Evolutionary conservation across 2,329 filamentous ascomycete genomes (phyloP).

Genomic region (Plectosphaerella plurivora): DNA sequence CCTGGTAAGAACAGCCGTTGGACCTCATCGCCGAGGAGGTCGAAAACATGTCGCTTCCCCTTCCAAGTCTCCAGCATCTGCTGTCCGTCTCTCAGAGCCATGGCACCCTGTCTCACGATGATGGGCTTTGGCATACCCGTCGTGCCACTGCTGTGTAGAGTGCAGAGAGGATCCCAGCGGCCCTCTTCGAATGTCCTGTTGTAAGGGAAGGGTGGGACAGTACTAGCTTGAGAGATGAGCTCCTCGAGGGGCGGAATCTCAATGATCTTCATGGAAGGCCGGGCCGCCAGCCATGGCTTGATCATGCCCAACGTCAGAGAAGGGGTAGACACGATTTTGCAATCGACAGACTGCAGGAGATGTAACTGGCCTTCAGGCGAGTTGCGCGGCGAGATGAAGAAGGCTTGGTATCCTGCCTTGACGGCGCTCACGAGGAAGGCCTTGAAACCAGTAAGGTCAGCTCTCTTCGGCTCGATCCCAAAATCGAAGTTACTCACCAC

Average conservation of each 20-base stretch:
- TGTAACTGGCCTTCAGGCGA: constrained; percentile 38
- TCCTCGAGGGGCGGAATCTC: constrained; percentile 23
- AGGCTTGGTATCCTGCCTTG: constrained; percentile 30
- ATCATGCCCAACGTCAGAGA: constrained; percentile 21
- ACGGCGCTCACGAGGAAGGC: constrained; percentile 27
- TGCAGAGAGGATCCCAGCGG: constrained; percentile 32
- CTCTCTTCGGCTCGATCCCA: not conserved
- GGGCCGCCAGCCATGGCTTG: constrained; percentile 30
- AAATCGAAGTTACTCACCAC: constrained; percentile 8
- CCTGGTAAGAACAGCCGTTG: constrained; percentile 2
- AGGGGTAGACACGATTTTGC: constrained; percentile 31
- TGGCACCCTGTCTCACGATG: constrained; percentile 30
- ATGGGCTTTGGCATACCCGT: constrained; percentile 43
- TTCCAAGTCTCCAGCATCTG: constrained; percentile 18
- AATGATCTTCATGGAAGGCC: constrained; percentile 29
- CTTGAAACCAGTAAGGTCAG: not conserved
- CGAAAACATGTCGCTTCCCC: constrained; percentile 11
- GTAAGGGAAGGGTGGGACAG: constrained; percentile 31
- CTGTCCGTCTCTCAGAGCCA: constrained; percentile 25
- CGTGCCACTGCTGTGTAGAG: constrained; percentile 42
- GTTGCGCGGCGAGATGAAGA: constrained; percentile 42
- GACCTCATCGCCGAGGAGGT: not conserved
- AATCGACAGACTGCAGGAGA: constrained; percentile 38
- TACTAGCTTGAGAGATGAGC: constrained; percentile 29
- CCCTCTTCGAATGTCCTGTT: constrained; percentile 35